Evolutionary conservation across 75 land plant species (phyloP), one percentile per base, ranked within the genome.

Genomic region (Sequoia sempervirens): DNA sequence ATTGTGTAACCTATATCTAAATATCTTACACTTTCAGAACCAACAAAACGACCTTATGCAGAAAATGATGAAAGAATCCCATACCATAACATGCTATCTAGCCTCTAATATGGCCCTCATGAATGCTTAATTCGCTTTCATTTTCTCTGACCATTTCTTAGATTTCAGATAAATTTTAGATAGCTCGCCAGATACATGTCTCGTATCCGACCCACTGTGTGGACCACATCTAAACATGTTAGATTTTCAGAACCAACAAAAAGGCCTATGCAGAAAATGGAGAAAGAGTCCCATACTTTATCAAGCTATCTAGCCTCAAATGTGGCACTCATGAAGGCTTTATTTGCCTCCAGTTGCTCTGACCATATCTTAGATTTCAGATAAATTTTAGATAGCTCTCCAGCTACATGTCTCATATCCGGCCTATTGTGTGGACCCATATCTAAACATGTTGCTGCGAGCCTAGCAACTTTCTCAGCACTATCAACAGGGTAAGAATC

Each of bases 401-500:
- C 81, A 41, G 83, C 30, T 38, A 74, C 81, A 40, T 69, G 10
- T 40, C 83, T 74, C 80, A 70, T 75, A 30, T 82, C 47, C 7
- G 83, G 79, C 83, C 83, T 82, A 26, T 82, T 30, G 18, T 23
- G 40, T 10, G 83, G 83, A 82, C 23, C 13, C 14, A 41, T n/a
- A 82, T 82, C 78, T 38, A 82, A 18, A 72, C 83, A 82, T n/a
- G 28, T 38, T 6, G 78, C 41, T 40, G 81, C 83, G 18, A 82
- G 83, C 26, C 2, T 41, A 12, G 83, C 81, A 64, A 82, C 28
- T 72, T 74, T 38, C 28, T 64, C 80, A 72, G 17, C 83, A 40
- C 78, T 30, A 41, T 82, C 79, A 68, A 82, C 83, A 40, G 81
- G 83, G 83, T 82, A 82, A 28, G 81, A 82, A 82, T 82, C 83